Evolutionary conservation across 2,329 filamentous ascomycete genomes (phyloP), one percentile per base, ranked within the genome.

Genomic region (Fusarium armeniacum): DNA sequence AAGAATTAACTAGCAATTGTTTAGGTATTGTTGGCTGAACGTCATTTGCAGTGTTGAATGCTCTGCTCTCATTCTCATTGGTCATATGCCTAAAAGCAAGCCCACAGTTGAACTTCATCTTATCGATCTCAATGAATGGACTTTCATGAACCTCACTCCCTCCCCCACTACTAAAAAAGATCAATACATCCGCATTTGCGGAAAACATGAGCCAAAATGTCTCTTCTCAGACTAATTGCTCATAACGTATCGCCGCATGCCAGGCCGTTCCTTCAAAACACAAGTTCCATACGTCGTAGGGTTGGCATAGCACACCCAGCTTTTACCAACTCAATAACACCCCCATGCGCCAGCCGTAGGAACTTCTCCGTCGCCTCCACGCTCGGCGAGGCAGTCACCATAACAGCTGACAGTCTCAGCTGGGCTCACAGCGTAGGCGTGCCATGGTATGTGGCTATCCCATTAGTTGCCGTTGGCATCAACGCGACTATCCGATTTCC

Each of bases 391-490:
- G 72, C 73, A 40, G 75, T 85, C 55, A 73, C 81, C 28, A 69
- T 76, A 50, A 79, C 84, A 5, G 81, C 85, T 33, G 76, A 82
- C 53, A 72, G 80, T 62, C 80, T 89, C 51, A 74, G 81, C 36
- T 77, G 77, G 46, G 55, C 84, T 12, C 86, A 89, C 72, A 41
- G 73, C 49, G 79, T 80, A 26, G 81, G 82, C 38, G 73, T 84
- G 2, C 85, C 86, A 2, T 89, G 87, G 87, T 87, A 80, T 69
- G 67, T 87, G 33, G 80, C 82, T 30, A 85, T 89, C 47, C 86
- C 87, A 6, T 78, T 85, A n/a, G 77, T 85, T 16, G 84, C 85
- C 9, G 64, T 87, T 3, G 75, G 78, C 46, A 76, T 87, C 72
- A 84, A 81, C 75, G 71, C 82, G 40, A 59, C 81, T 49, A 72